Evolutionary conservation across 495 filamentous ascomycete species (phyloP), one percentile per base, ranked within the genome.

Genomic region (Mytilinidion resinicola): DNA sequence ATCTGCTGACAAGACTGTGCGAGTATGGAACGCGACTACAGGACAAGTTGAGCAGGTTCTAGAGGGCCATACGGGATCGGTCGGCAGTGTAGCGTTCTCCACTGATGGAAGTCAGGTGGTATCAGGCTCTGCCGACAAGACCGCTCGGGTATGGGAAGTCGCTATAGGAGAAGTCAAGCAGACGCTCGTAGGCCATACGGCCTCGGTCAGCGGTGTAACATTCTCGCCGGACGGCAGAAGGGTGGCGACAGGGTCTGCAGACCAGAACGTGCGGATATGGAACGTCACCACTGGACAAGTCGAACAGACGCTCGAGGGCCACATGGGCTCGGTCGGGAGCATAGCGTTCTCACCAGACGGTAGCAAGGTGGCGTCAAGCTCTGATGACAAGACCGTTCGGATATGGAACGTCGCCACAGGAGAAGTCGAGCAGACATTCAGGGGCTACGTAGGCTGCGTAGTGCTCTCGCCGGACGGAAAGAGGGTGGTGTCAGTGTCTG

Each of bases 321-420:
- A 51, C 20, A 25, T 7, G 34, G 20, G 15, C n/a, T 20, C 35
- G 38, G 51, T 55, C 38, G 30, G 7, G 7, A 12, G 33, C 7
- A 35, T 43, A 55, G 51, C 51, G 10, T 48, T 55, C 33, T 55
- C 51, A 35, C 51, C 34, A 9, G 51, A 55, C 35, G 34, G 35
- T 8, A 21, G 43, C 9, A 6, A 47, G 19, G 8, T 55, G 14
- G 51, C 51, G 20, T 55, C 51, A 36, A 35, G 7, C 6, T 55
- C 51, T 9, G 8, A 53, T 25, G 34, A 53, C 50, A 11, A 37
- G 9, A 53, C 50, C 9, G 50, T 53, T 8, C 19, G 38, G 34
- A 9, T 55, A 10, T 55, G 51, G 51, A 21, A 55, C 38, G 15
- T 35, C 7, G 37, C 14, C 19, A 55, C 51, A 21, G 51, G 51